Base-by-base conservation (phyloP, 2,329 filamentous ascomycete genomes). In the Sclerotinia subarctica region DNA sequence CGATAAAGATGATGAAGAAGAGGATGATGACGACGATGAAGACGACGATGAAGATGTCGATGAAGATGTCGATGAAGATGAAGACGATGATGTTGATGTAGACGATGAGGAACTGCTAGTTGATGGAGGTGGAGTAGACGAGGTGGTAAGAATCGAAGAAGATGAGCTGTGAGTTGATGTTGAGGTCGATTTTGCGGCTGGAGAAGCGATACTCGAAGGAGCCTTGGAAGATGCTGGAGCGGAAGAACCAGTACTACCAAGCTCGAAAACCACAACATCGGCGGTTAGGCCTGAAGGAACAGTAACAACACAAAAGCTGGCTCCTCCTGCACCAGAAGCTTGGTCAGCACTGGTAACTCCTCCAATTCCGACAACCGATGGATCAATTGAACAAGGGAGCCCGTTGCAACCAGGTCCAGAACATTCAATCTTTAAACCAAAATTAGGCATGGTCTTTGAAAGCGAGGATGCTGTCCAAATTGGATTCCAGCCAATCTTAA, bases 401-500 rank as follows among this genome's bases (percentile, higher is more conserved):
- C 90, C 90, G 74, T 88, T 88, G 81, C 91, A 94, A 68, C 83
- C 80, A 32, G 83, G 84, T 44, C 84, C 83, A 42, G 85, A 83
- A 77, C 91, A 94, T 75, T 88, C 86, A 72, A 94, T 87, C 77
- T 86, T 86, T 66, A 93, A 78, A 71, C 90, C 90, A 72, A 86
- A 94, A 7, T 80, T 82, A 8, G 91, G 90, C 71, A 84, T 83
- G 26, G 80, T 83, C 71, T 82, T 80, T 58, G 82, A 82, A 75
- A 92, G 79, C 24, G 82, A 63, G 71, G 64, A 73, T 73, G 88
- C 82, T 46, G 84, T 83, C 78, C 87, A 94, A 70, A 92, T 90
- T 32, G 91, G 91, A 78, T 94, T 94, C 84, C 88, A 90, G 66
- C 88, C 90, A 64, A 94, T 82, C 81, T 92, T 93, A 73, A 92